Percentiles rank a stretch among this genome's conserved stretches.
These are phyloP conservation scores for Oldenlandia corymbosa DNA, from an alignment of 257 asterid genomes.

Conservation along the genomic window DNA sequence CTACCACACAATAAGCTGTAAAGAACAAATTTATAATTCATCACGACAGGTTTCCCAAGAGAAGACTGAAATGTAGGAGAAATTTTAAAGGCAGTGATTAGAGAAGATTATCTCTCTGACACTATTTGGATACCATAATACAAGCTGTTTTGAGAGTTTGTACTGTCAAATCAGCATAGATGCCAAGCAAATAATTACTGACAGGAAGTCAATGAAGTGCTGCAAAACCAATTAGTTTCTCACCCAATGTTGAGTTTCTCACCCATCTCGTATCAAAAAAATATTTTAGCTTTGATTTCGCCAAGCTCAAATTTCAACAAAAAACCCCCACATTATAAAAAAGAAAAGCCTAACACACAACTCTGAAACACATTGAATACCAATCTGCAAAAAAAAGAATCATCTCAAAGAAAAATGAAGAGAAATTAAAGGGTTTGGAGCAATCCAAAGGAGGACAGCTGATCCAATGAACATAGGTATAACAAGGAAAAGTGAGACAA, in stretches of 20 bases:
- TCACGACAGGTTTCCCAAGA: too few relatives aligned
- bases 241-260: not conserved
- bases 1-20: constrained; percentile 85
- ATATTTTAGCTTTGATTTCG: not conserved
- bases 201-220: not conserved
- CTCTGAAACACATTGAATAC: not conserved
- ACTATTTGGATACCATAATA: not conserved
- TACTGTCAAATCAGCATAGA: not conserved
- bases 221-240: not conserved
- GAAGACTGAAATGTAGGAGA: not conserved
- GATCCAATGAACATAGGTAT: too few relatives aligned
- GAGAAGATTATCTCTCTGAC: not conserved
- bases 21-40: not conserved
- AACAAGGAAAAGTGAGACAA: too few relatives aligned
- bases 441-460: too few relatives aligned
- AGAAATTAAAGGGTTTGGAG: too few relatives aligned
- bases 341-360: not conserved
- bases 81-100: not conserved
- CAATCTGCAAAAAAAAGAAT: too few relatives aligned
- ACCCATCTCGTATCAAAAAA: not conserved
- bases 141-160: not conserved
- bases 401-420: not conserved
- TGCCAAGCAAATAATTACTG: not conserved
- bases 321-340: not conserved
- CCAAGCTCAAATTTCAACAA: not conserved